A percentile compares a stretch with the other conserved stretches of the same genome.
phyloP scores from a whole-genome alignment of 2,329 filamentous ascomycete genomes.

The Ophiocordyceps camponoti-leonardi region DNA sequence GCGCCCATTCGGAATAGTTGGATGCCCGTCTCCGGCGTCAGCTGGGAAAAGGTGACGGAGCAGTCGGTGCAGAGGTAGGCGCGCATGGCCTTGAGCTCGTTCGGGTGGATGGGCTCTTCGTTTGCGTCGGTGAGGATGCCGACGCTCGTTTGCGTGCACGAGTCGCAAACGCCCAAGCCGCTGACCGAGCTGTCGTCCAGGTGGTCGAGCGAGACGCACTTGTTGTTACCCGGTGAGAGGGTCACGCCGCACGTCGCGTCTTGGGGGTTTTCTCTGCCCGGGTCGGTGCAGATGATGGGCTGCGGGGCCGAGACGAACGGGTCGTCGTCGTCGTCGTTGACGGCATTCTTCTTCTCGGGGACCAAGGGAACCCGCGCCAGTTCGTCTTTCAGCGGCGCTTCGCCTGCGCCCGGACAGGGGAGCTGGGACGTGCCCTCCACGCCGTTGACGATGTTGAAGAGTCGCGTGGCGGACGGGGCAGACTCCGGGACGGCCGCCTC shows the following conservation, averaged over 20 bases:
- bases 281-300: too few relatives aligned
- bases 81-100: constrained; percentile 15
- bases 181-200: neutral
- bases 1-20: constrained; percentile 4
- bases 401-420: neutral
- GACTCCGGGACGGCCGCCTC: too few relatives aligned
- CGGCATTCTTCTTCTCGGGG: neutral
- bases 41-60: constrained; percentile 3
- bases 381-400: neutral
- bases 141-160: constrained; percentile 10
- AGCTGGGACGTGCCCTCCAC: neutral
- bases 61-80: constrained; percentile 18
- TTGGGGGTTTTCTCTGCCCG: too few relatives aligned
- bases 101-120: constrained; percentile 2
- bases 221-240: too few relatives aligned
- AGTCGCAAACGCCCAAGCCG: constrained; percentile 3
- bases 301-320: too few relatives aligned
- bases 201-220: too few relatives aligned
- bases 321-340: too few relatives aligned
- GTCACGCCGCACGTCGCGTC: too few relatives aligned
- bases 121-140: constrained; percentile 4
- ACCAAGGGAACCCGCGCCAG: neutral
- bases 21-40: neutral
- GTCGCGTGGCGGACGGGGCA: neutral
- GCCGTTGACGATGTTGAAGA: neutral